phyloP scores from a whole-genome alignment of 768 basidiomycete genomes.

The Suillus subaureus region DNA sequence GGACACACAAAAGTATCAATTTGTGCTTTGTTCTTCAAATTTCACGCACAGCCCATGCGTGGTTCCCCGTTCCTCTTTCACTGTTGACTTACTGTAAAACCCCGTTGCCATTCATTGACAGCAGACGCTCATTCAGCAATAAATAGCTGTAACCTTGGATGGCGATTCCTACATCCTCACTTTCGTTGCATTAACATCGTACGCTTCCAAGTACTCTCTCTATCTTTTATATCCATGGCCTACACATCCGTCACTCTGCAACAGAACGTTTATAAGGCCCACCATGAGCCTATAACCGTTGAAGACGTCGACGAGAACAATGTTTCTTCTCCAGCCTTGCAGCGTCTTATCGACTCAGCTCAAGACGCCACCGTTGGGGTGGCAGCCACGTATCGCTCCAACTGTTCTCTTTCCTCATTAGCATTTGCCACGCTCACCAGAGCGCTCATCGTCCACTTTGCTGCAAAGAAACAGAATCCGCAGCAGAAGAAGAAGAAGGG shows the following conservation, averaged over 20 bases:
- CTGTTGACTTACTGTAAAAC: neutral
- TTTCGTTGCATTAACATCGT: too few relatives aligned
- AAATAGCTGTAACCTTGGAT: slow-evolving; percentile 1
- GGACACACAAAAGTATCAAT: too few relatives aligned
- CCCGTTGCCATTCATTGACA: neutral
- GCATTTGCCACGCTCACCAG: slow-evolving; percentile 41
- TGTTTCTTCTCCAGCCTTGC: slow-evolving; percentile 25
- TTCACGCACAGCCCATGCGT: neutral
- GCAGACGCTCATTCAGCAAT: slow-evolving; percentile 6
- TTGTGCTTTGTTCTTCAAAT: too few relatives aligned
- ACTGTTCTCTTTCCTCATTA: slow-evolving; percentile 37
- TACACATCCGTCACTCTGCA: slow-evolving; percentile 25
- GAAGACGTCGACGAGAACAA: slow-evolving; percentile 26
- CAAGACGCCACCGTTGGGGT: slow-evolving; percentile 38
- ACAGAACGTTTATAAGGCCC: slow-evolving; percentile 37
- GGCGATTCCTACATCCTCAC: neutral
- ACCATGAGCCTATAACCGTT: slow-evolving; percentile 30
- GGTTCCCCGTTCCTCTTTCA: neutral
- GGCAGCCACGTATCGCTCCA: slow-evolving; percentile 42
- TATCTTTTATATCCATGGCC: neutral
- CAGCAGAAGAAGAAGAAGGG: slow-evolving; percentile 4
- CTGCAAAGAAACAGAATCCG: slow-evolving; percentile 13
- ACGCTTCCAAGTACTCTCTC: neutral
- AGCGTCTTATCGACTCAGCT: slow-evolving; percentile 33
- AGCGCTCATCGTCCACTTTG: slow-evolving; percentile 37